These are phyloP conservation scores for Conringia planisiliqua DNA, from an alignment of 345 rosid genomes.

Conservation along the genomic window DNA sequence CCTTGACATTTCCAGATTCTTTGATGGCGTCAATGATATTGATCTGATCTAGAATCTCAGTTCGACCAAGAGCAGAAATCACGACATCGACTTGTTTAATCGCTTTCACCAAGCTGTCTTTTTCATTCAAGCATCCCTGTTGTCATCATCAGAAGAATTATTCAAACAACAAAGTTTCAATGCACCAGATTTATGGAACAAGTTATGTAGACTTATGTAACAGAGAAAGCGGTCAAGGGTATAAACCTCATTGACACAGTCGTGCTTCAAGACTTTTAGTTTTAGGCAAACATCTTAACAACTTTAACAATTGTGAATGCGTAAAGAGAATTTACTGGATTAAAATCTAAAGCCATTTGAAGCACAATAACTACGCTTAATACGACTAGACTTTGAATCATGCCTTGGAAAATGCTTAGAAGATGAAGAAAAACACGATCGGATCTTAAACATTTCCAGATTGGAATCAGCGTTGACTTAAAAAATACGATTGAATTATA, in stretches of 20 bases:
- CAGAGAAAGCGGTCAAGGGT: background rate
- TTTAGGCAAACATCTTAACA: background rate
- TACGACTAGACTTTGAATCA: background rate
- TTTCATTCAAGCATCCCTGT: conserved; percentile 42
- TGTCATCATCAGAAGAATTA: background rate
- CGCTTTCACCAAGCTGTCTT: conserved; percentile 65
- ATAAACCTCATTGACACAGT: background rate
- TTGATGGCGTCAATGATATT: conserved; percentile 77
- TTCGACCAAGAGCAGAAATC: conserved; percentile 56
- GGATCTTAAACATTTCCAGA: background rate
- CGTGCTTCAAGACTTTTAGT: background rate
- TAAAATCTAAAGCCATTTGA: no score
- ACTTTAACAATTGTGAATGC: background rate
- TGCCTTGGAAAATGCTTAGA: background rate
- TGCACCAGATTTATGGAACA: background rate
- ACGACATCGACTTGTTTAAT: conserved; percentile 75
- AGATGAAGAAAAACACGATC: background rate
- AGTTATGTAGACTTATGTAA: background rate
- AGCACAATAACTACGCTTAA: no score
- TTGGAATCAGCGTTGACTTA: background rate
- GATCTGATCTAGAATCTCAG: conserved; percentile 54
- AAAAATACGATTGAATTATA: background rate
- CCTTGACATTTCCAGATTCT: conserved; percentile 85
- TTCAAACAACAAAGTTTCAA: background rate
- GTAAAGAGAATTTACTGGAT: background rate